These are phyloP conservation scores for Solanum phureja DNA, from an alignment of 257 asterid species.

Conservation along the genomic window DNA sequence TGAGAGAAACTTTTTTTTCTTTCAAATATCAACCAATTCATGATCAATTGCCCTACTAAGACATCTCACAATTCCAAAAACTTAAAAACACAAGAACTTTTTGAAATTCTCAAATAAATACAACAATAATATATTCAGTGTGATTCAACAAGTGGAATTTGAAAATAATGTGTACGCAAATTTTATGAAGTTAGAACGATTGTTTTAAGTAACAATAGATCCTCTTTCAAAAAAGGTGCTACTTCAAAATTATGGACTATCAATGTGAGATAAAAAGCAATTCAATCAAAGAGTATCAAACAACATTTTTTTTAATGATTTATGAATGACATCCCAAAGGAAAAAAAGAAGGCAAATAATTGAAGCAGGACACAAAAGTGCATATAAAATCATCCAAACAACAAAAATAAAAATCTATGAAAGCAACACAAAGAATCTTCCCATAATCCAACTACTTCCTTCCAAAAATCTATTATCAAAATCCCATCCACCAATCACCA, in stretches of 20 bases:
- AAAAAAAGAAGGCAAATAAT: background rate
- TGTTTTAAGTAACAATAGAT: too few species aligned
- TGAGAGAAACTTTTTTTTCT: too few species aligned
- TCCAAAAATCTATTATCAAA: background rate
- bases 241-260: background rate
- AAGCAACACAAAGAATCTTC: slow-evolving; percentile 14
- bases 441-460: slow-evolving; percentile 9
- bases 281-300: background rate
- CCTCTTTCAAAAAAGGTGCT: too few species aligned
- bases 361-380: slow-evolving; percentile 1
- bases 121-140: too few species aligned
- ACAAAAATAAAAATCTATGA: background rate
- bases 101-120: too few species aligned
- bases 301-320: background rate
- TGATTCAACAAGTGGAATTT: background rate
- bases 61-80: too few species aligned
- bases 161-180: background rate
- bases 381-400: background rate
- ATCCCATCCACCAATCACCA: slow-evolving; percentile 2
- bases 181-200: too few species aligned
- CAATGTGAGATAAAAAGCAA: background rate
- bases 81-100: too few species aligned
- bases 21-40: too few species aligned
- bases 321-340: background rate
- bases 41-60: too few species aligned